A percentile compares a stretch with the other conserved stretches of the same genome.
phyloP scores from a whole-genome alignment of 805 yeast species.

The Candida sithepensis region DNA sequence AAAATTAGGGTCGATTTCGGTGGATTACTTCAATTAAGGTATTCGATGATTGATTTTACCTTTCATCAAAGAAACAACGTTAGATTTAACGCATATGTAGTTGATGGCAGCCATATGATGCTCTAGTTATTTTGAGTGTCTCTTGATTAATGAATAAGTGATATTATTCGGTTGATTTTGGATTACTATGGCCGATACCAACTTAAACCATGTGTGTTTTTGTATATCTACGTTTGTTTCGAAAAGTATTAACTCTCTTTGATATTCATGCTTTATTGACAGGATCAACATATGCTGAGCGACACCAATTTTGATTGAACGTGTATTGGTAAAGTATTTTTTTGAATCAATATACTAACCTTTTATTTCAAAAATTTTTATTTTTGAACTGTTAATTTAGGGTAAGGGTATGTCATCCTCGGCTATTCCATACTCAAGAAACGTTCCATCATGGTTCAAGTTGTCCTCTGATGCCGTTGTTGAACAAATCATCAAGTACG shows the following conservation, averaged over 20 bases:
- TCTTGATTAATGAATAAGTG: not conserved
- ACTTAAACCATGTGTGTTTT: not conserved
- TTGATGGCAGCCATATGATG: not conserved
- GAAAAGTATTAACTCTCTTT: not conserved
- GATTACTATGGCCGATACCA: not conserved
- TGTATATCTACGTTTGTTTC: not conserved
- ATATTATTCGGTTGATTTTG: not conserved
- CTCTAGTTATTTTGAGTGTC: not conserved
- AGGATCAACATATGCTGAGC: constrained; percentile 35
- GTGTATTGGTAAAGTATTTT: constrained; percentile 29
- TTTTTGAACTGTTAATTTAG: constrained; percentile 34
- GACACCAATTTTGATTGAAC: constrained; percentile 45
- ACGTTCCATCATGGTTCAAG: constrained; percentile 99
- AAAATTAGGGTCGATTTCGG: constrained; percentile 33
- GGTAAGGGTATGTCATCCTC: constrained; percentile 99
- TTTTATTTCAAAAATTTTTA: constrained; percentile 7
- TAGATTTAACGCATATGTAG: too few relatives aligned
- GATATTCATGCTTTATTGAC: not conserved
- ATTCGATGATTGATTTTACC: not conserved
- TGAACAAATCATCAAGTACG: constrained; percentile 98
- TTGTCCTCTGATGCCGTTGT: constrained; percentile 90
- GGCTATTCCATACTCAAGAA: constrained; percentile 98
- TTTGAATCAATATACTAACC: constrained; percentile 38
- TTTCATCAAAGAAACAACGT: too few relatives aligned
- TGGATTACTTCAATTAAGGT: constrained; percentile 14